Evolutionary conservation across 176 grass and related monocot genomes (phyloP), one percentile per base, ranked within the genome.

Genomic region (Zizania latifolia): DNA sequence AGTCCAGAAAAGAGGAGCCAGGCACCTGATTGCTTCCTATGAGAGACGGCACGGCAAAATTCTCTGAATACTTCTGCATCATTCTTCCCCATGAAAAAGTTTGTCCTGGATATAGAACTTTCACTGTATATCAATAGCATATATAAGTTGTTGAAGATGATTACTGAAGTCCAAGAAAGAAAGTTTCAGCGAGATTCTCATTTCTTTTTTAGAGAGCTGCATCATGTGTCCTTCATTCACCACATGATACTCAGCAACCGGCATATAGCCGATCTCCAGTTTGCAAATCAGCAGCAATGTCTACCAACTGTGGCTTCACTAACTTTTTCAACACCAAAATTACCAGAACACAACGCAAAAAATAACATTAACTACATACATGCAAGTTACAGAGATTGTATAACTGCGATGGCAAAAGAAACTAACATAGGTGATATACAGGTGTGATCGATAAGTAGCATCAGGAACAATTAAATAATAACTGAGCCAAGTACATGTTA

Each of bases 1-100:
- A 90, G 44, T 99, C 95, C n/a, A 90, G 77, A 81, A 99, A 99
- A 88, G 95, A 94, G 54, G 91, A 89, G 27, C 81, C 48, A 43
- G n/a, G 10, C 26, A 33, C 24, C 43, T 39, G 56, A 65, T 75
- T 44, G 17, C 41, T 31, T 17, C 32, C 58, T 55, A 6, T 30
- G 3, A 30, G 24, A 29, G 31, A 61, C 17, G 24, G 65, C 34
- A 41, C 26, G 35, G 46, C n/a, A 9, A 9, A 4, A 26, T 19
- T 64, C 55, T 71, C 44, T 54, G 32, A 21, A 21, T 37, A 57
- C 27, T 68, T 58, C 24, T 68, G 33, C 39, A 68, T 16, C 15
- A 51, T 26, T 41, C 14, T 73, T 72, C 58, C 58, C 39, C 19
- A 62, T 45, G 13, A 36, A 14, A 35, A 58, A 80, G 40, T 36